Evolutionary conservation across 1,284 basidiomycete genomes (phyloP).

Genomic region (Apiotrichum porosum): DNA sequence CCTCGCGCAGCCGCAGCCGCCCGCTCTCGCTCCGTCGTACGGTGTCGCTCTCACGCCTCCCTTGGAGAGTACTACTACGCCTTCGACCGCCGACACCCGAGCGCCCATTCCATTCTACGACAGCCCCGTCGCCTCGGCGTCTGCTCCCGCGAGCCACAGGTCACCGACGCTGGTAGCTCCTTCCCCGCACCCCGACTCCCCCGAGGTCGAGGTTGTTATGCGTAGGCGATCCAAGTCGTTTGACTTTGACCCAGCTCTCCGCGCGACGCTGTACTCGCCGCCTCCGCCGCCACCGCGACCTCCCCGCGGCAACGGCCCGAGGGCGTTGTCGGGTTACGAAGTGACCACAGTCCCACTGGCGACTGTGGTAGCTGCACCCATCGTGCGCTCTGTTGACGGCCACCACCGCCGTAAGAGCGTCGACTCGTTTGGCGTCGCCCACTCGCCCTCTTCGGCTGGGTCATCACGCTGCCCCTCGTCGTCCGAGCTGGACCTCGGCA

Average conservation of each 20-base stretch:
- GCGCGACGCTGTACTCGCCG: conserved; percentile 10
- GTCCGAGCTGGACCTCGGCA: conserved; percentile 13
- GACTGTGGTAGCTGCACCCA: not conserved
- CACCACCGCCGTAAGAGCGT: conserved; percentile 3
- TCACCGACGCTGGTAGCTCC: too few relatives aligned
- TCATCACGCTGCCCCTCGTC: conserved; percentile 6
- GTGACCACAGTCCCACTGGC: not conserved
- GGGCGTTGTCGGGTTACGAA: not conserved
- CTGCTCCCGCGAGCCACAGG: too few relatives aligned
- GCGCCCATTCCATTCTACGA: too few relatives aligned
- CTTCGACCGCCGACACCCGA: not conserved
- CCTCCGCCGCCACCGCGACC: conserved; percentile 11
- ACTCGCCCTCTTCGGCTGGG: not conserved
- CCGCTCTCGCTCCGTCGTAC: not conserved
- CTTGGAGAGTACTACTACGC: too few relatives aligned
- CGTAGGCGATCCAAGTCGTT: conserved; percentile 6
- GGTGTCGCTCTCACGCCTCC: not conserved
- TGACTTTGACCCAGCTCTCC: conserved; percentile 5
- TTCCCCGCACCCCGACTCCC: not conserved
- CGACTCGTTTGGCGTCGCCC: conserved; percentile 13
- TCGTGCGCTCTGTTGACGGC: not conserved
- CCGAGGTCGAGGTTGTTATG: not conserved
- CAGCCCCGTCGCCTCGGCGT: not conserved
- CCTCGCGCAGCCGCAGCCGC: not conserved
- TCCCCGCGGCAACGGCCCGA: not conserved